Base-by-base conservation (phyloP, 1,139 yeast genomes). In the Scheffersomyces cryptocercus region DNA sequence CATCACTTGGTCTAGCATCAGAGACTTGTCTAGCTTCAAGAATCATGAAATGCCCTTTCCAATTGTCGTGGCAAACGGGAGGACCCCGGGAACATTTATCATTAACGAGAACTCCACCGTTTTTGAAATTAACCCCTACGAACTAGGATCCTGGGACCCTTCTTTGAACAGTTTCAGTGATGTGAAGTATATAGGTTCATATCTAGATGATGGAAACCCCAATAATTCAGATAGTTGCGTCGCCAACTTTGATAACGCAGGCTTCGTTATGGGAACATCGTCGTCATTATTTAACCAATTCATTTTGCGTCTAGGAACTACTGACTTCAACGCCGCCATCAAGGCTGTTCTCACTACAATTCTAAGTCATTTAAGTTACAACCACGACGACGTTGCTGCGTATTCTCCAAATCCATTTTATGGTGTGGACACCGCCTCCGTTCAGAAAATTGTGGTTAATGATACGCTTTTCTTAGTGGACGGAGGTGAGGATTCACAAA, bases 401-500 rank as follows among this genome's bases (percentile, higher is more conserved):
- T 73, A 71, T 53, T 44, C 52, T 8, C 79, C 79, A 11, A 73
- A 73, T 47, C 79, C 79, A 6, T 73, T 72, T 51, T 55, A 51
- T 39, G 38, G 46, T 16, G 35, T 41, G n/a, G 48, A 46, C 6
- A 51, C 56, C 14, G 56, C 53, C 35, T 48, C 45, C 4, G 48
- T 46, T 26, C 56, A 56, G 11, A 52, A 54, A 40, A 62, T 74
- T 44, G 49, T 63, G 40, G 43, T 54, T 41, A 59, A 62, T 54
- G 73, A 75, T 5, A 68, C 78, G 3, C 71, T 90, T 36, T 79
- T 67, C 56, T 72, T 89, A 47, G 91, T 84, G n/a, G 97, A 90
- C 60, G 97, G 97, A 47, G 96, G 97, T 51, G 91, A 85, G 63
- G 96, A 88, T 65, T 65, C 62, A 11, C 93, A 89, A 61, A 86